Base-by-base conservation (phyloP, 164 flowering plant genomes). In the Cinnamomum chago region DNA sequence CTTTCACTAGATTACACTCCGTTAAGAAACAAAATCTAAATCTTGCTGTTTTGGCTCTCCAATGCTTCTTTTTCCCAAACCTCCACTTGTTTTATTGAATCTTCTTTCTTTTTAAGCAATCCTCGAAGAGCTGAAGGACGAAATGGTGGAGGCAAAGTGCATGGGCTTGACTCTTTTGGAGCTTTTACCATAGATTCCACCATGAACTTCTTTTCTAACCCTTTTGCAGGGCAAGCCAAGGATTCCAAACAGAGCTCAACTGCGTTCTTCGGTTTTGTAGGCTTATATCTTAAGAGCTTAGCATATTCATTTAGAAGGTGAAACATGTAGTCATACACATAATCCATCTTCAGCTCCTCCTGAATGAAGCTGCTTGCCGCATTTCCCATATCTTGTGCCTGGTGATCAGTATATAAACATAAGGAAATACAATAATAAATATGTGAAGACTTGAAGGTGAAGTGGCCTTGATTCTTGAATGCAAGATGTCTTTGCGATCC, bases 321-420 rank as follows among this genome's bases (percentile, higher is more conserved):
- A 76, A 85, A 85, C 90, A 88, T 86, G 90, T 88, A 88, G 66
- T 86, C 90, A 65, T 90, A 88, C 33, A 90, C 86, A 72, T 80
- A 79, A 1, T 84, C 85, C 92, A 90, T 90, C 76, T 77, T 86
- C 22, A 87, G 51, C 10, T 85, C 78, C 62, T 90, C 86, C 9
- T 78, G 80, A 6, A 88, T 82, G 80, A 84, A 90, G 17, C 66
- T 81, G 70, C 87, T 84, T 10, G 81, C 83, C 5, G 82, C 88
- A 74, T 79, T 76, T 7, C 91, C 93, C 12, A 89, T 87, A 3
- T 66, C 83, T 18, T 85, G 80, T 70, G 88, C 93, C 91, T 88
- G 79, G 30, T 62, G 66, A n/a, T n/a, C n/a, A 22, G 64, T 50
- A 22, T 70, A 73, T 30, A 5, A 30, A 30, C 35, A 27, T 27